A percentile compares a stretch with the other conserved stretches of the same genome.
These are phyloP conservation scores for Monosporascus sp. DNA, from an alignment of 2,329 filamentous ascomycete species.

Conservation along the genomic window DNA sequence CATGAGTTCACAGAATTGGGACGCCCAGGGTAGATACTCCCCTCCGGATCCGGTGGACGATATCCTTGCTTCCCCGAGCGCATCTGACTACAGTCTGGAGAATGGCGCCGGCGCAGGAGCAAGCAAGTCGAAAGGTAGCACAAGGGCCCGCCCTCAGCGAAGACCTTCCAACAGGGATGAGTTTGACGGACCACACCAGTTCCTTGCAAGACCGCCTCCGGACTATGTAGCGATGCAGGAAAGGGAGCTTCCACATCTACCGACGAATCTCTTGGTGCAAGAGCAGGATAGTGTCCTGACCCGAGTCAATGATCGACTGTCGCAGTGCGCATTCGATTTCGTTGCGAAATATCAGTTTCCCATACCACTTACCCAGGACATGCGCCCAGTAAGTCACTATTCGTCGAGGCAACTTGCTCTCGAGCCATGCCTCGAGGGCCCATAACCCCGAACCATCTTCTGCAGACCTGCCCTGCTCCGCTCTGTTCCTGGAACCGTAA, in stretches of 20 bases:
- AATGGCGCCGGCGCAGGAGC: constrained; percentile 36
- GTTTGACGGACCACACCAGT: constrained; percentile 82
- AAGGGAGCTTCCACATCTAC: constrained; percentile 73
- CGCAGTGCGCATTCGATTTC: constrained; percentile 84
- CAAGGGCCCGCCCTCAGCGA: constrained; percentile 53
- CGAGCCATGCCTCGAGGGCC: constrained; percentile 15
- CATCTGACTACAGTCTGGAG: constrained; percentile 57
- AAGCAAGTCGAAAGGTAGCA: constrained; percentile 39
- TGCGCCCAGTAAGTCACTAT: not conserved
- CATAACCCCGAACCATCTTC: not conserved
- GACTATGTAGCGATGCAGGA: constrained; percentile 71
- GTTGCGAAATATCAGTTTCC: constrained; percentile 89
- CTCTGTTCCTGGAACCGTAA: not conserved
- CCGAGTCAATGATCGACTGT: constrained; percentile 77
- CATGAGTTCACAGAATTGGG: constrained; percentile 39
- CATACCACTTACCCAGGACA: constrained; percentile 65
- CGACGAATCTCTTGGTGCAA: constrained; percentile 74
- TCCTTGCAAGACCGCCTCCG: constrained; percentile 66
- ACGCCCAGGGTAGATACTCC: constrained; percentile 45
- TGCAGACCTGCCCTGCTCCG: too few species aligned
- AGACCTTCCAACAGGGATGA: constrained; percentile 79
- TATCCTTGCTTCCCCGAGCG: constrained; percentile 50
- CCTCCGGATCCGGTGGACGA: constrained; percentile 55
- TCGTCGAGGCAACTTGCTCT: not conserved
- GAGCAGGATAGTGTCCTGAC: constrained; percentile 79